Percentiles rank a stretch among this genome's conserved stretches.
phyloP scores from a whole-genome alignment of 108 stramenopile genomes.

The Fistulifera solaris region DNA sequence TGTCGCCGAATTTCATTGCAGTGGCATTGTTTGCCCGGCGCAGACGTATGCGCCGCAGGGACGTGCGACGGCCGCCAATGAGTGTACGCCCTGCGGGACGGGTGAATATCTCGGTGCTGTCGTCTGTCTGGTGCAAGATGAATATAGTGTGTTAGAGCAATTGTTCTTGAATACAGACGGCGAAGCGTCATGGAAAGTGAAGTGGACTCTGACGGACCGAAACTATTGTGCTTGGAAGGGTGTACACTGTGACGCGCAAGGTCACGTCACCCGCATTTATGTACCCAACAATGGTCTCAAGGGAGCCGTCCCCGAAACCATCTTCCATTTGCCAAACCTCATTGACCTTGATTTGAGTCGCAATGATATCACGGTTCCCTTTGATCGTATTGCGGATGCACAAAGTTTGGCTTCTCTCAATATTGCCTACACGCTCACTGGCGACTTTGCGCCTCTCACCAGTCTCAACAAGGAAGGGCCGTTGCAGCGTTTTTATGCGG shows the following conservation, averaged over 20 bases:
- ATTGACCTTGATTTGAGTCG: constrained; percentile 46
- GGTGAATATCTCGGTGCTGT: not conserved
- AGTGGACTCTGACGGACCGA: not conserved
- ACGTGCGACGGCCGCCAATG: constrained; percentile 13
- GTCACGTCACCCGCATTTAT: not conserved
- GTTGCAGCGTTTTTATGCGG: not conserved
- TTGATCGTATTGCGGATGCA: constrained; percentile 40
- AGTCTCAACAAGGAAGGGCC: not conserved
- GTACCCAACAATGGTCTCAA: constrained; percentile 30
- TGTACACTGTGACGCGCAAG: constrained; percentile 5
- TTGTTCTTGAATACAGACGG: too few relatives aligned
- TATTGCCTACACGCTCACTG: not conserved
- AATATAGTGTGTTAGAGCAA: too few relatives aligned
- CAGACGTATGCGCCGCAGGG: constrained; percentile 43
- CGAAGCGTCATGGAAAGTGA: too few relatives aligned
- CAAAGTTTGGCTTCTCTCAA: constrained; percentile 1
- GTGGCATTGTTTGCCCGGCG: constrained; percentile 64
- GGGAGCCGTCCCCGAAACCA: constrained; percentile 42
- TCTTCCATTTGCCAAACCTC: constrained; percentile 48
- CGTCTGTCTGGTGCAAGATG: too few relatives aligned
- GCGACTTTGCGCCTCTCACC: not conserved
- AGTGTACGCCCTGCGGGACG: constrained; percentile 10
- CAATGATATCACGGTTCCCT: constrained; percentile 50
- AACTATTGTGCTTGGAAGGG: constrained; percentile 3
- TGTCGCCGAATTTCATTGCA: constrained; percentile 45